phyloP scores from a whole-genome alignment of 2,329 filamentous ascomycete genomes.

The Teratosphaeria viscida region DNA sequence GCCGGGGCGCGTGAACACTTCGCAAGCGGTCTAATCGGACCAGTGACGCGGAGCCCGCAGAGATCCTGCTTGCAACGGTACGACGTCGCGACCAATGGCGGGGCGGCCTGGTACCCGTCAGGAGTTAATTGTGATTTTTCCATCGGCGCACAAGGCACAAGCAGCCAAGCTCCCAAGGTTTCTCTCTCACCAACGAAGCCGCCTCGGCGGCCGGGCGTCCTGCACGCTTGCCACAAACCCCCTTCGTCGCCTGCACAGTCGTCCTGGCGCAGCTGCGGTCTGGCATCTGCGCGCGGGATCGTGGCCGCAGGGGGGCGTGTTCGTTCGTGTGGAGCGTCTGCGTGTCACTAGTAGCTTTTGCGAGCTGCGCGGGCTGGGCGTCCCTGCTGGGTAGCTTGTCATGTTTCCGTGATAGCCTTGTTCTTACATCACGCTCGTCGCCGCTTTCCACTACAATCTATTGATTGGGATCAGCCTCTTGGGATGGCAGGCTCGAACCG shows the following conservation, averaged over 20 bases:
- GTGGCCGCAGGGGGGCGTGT: background rate
- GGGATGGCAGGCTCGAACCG: slow-evolving; percentile 1
- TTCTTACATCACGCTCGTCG: slow-evolving; percentile 1
- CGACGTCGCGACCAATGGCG: background rate
- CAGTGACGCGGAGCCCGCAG: background rate
- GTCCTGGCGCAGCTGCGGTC: background rate
- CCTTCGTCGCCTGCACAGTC: background rate
- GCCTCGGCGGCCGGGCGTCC: background rate
- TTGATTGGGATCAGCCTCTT: slow-evolving; percentile 2
- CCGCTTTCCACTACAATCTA: background rate
- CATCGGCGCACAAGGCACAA: background rate
- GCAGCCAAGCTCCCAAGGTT: background rate
- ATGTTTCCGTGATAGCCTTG: slow-evolving; percentile 1
- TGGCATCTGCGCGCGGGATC: background rate
- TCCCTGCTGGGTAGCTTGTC: background rate
- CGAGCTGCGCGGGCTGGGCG: slow-evolving; percentile 1
- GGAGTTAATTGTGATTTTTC: background rate
- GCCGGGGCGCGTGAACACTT: background rate
- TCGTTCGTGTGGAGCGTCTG: background rate
- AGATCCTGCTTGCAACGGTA: background rate
- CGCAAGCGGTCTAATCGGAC: background rate
- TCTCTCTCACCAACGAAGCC: background rate
- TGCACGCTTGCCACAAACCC: background rate
- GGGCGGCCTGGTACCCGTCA: background rate
- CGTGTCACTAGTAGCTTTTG: background rate